phyloP scores from a whole-genome alignment of 2,329 filamentous ascomycete species.

The Aspergillus sp. region DNA sequence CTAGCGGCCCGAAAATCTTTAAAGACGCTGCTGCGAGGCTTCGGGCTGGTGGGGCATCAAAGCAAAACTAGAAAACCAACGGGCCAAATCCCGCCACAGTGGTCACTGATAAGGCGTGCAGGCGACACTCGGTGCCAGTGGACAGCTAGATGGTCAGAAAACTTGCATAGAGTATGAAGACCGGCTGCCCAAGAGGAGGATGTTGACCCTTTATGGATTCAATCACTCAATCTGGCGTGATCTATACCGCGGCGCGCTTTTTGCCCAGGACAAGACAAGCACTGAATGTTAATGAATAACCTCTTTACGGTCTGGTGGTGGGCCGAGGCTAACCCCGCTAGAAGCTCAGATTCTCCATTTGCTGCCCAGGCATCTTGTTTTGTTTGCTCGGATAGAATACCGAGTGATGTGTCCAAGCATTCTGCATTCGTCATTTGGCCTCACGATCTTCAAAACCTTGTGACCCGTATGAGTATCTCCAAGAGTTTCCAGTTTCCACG shows the following conservation, averaged over 20 bases:
- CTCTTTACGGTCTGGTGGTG: neutral
- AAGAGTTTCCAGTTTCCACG: too few species aligned
- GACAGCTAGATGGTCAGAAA: neutral
- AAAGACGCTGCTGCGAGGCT: neutral
- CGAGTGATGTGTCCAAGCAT: conserved; percentile 1
- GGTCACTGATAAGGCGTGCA: neutral
- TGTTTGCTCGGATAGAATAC: conserved; percentile 3
- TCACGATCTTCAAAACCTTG: neutral
- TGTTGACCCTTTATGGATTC: neutral
- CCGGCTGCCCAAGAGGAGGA: neutral
- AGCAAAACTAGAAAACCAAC: neutral
- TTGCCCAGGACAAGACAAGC: neutral
- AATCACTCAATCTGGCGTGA: neutral
- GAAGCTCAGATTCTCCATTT: neutral
- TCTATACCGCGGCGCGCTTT: neutral
- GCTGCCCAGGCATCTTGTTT: neutral
- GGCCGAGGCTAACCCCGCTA: conserved; percentile 7
- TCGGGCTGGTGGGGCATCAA: conserved; percentile 9
- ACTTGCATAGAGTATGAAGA: neutral
- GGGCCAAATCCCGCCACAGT: neutral
- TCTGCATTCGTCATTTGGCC: neutral
- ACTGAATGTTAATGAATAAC: neutral
- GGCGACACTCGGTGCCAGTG: neutral
- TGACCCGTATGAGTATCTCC: neutral
- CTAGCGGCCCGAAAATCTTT: conserved; percentile 7